Conservation (phyloP, 805 yeast genomes). For the Candida michaelii region DNA sequence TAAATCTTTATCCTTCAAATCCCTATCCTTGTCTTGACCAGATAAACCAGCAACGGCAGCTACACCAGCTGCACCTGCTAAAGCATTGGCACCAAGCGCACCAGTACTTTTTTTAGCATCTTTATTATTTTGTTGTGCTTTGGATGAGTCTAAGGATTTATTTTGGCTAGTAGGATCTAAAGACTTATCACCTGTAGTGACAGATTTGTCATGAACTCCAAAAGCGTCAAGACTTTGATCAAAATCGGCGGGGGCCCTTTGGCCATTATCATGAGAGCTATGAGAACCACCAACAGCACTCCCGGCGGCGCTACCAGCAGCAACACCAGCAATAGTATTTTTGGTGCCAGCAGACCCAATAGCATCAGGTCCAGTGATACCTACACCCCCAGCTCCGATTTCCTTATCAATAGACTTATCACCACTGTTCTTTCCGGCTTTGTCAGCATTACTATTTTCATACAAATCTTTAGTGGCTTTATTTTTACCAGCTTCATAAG, state of each 20-base stretch:
- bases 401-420: too few relatives aligned
- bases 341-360: too few relatives aligned
- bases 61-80: not conserved
- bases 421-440: too few relatives aligned
- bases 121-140: not conserved
- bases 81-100: conserved; percentile 2
- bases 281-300: conserved; percentile 5
- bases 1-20: too few relatives aligned
- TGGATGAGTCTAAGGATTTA: not conserved
- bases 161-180: too few relatives aligned
- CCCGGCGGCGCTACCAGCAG: too few relatives aligned
- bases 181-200: not conserved
- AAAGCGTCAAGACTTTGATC: not conserved
- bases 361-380: too few relatives aligned
- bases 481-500: conserved; percentile 17
- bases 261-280: not conserved
- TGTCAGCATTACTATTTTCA: too few relatives aligned
- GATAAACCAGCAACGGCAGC: conserved; percentile 1
- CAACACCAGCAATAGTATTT: not conserved
- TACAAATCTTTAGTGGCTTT: conserved; percentile 13
- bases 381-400: too few relatives aligned
- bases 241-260: not conserved
- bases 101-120: not conserved
- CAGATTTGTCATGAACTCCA: not conserved
- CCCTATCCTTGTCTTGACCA: not conserved